A percentile compares a stretch with the other conserved stretches of the same genome.
Conservation (phyloP, 31 red algal genomes). For the Odonthalia washingtoniensis region DNA sequence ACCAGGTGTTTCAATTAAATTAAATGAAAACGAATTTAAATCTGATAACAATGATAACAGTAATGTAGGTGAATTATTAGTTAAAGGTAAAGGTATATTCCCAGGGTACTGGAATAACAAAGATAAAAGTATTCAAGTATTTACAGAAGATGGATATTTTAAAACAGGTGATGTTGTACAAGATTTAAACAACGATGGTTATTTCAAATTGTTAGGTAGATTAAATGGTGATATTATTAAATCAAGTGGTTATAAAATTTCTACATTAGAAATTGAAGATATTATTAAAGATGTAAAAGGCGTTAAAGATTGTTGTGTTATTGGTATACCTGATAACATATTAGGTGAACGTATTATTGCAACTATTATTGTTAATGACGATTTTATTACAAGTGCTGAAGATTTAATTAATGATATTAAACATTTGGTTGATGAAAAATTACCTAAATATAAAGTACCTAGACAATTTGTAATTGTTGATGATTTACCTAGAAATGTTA, state of each 20-base stretch:
- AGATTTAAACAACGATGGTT: constrained; percentile 29
- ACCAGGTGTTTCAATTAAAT: constrained; percentile 71
- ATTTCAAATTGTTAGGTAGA: constrained; percentile 76
- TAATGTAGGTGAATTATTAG: constrained; percentile 50
- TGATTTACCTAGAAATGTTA: constrained; percentile 68
- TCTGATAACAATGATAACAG: neutral
- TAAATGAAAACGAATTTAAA: constrained; percentile 1
- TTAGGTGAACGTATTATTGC: constrained; percentile 80
- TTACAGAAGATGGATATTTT: constrained; percentile 83
- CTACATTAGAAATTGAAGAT: constrained; percentile 89
- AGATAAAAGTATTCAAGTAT: constrained; percentile 47
- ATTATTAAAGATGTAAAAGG: constrained; percentile 53
- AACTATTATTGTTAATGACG: constrained; percentile 56
- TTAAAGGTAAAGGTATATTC: constrained; percentile 77
- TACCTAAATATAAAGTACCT: constrained; percentile 74
- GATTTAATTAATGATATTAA: neutral
- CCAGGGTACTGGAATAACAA: constrained; percentile 63
- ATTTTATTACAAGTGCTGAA: neutral
- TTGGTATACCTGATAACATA: constrained; percentile 70
- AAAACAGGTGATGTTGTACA: constrained; percentile 85
- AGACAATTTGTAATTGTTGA: constrained; percentile 51
- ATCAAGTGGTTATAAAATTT: constrained; percentile 89
- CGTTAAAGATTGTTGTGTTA: constrained; percentile 71
- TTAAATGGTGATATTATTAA: constrained; percentile 86
- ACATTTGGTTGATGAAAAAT: neutral